A percentile compares a stretch with the other conserved stretches of the same genome.
Evolutionary conservation across 2,329 filamentous ascomycete species (phyloP).

Genomic region (Cercospora berteroae): DNA sequence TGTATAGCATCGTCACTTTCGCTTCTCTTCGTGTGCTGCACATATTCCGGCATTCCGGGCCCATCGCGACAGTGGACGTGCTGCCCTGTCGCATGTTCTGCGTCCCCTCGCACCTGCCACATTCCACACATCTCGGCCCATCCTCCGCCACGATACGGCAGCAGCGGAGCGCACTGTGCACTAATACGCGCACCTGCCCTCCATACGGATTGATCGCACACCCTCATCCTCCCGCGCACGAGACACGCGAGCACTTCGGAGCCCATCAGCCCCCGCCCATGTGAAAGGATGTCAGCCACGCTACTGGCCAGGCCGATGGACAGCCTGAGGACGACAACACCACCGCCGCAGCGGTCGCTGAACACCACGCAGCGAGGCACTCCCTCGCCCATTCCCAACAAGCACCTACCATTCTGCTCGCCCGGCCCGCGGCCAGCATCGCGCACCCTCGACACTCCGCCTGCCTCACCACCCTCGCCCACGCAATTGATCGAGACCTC

Average conservation of each 20-base stretch:
- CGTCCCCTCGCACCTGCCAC: background rate
- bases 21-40: background rate
- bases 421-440: slow-evolving; percentile 63
- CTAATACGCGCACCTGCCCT: background rate
- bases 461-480: slow-evolving; percentile 60
- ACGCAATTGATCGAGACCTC: slow-evolving; percentile 57
- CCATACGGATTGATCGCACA: background rate
- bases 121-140: background rate
- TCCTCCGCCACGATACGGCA: background rate
- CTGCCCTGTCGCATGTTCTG: slow-evolving; percentile 1
- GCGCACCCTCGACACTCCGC: slow-evolving; percentile 51
- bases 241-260: background rate
- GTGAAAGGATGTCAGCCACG: slow-evolving; percentile 37
- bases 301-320: slow-evolving; percentile 41
- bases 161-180: background rate
- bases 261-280: slow-evolving; percentile 13
- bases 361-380: slow-evolving; percentile 57
- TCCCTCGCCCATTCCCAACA: slow-evolving; percentile 71
- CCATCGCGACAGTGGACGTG: background rate
- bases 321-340: slow-evolving; percentile 39
- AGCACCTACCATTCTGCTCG: slow-evolving; percentile 86
- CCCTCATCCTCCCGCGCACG: background rate
- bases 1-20: background rate
- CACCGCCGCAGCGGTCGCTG: slow-evolving; percentile 57
- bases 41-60: background rate